phyloP scores from a whole-genome alignment of 1,284 basidiomycete genomes.

The Cerioporus squamosus region DNA sequence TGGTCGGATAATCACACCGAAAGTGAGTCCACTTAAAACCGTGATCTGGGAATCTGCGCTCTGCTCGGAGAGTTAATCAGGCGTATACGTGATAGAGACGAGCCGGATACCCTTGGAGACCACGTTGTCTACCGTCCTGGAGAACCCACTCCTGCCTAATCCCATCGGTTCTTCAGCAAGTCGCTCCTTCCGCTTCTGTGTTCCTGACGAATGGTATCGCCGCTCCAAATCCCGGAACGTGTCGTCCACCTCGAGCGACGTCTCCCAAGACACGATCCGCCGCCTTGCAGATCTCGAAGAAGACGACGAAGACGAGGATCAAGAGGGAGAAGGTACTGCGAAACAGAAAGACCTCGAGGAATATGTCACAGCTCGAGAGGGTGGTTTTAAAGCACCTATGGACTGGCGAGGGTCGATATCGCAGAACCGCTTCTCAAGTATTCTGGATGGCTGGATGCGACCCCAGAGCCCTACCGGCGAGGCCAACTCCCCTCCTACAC shows the following conservation, averaged over 20 bases:
- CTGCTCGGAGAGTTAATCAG: background rate
- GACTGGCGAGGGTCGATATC: conserved; percentile 55
- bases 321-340: conserved; percentile 63
- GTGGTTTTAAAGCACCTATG: conserved; percentile 29
- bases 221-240: conserved; percentile 60
- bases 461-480: conserved; percentile 43
- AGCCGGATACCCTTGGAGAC: conserved; percentile 29
- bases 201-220: conserved; percentile 82
- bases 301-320: conserved; percentile 53
- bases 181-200: conserved; percentile 60
- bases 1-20: conserved; percentile 52
- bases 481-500: conserved; percentile 21
- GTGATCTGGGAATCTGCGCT: background rate
- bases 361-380: conserved; percentile 21
- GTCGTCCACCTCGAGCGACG: conserved; percentile 48
- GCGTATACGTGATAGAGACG: conserved; percentile 17
- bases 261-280: conserved; percentile 55
- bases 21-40: conserved; percentile 43
- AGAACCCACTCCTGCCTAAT: conserved; percentile 43
- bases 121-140: conserved; percentile 41
- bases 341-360: conserved; percentile 45
- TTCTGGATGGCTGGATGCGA: conserved; percentile 67
- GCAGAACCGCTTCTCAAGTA: conserved; percentile 63
- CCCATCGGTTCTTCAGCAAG: conserved; percentile 43
- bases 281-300: conserved; percentile 56